Conservation (phyloP, 352 stramenopile species). For the Phytophthora palmivora region DNA sequence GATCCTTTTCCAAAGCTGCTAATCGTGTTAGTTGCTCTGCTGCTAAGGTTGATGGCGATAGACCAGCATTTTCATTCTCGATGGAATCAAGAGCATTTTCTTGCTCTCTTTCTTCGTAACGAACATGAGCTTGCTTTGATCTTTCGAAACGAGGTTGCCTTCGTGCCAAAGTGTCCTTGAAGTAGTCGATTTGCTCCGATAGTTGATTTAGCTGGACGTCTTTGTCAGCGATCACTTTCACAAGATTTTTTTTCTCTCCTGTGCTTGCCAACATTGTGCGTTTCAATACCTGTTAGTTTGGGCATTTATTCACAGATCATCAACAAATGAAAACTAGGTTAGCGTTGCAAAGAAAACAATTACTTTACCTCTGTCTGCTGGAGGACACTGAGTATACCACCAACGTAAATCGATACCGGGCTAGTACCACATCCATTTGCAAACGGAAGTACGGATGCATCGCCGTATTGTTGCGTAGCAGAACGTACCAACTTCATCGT, state of each 20-base stretch:
- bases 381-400: slow-evolving; percentile 52
- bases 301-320: background rate
- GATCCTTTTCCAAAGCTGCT: slow-evolving; percentile 24
- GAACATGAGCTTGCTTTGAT: background rate
- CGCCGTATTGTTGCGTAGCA: slow-evolving; percentile 1
- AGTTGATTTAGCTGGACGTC: slow-evolving; percentile 44
- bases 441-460: slow-evolving; percentile 22
- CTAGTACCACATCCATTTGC: slow-evolving; percentile 50
- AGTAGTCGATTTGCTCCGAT: slow-evolving; percentile 60
- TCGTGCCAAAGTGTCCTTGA: slow-evolving; percentile 66
- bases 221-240: slow-evolving; percentile 34
- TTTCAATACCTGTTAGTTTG: slow-evolving; percentile 45
- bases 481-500: slow-evolving; percentile 30
- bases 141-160: slow-evolving; percentile 27
- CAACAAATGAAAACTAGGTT: slow-evolving; percentile 1
- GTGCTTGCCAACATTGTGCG: slow-evolving; percentile 40
- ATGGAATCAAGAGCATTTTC: background rate
- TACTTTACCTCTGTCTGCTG: slow-evolving; percentile 54
- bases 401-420: slow-evolving; percentile 52
- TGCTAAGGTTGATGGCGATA: background rate
- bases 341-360: background rate
- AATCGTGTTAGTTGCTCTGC: slow-evolving; percentile 21
- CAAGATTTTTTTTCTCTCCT: slow-evolving; percentile 48
- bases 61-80: slow-evolving; percentile 3
- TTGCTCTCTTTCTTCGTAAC: slow-evolving; percentile 4